Base-by-base conservation (phyloP, 2,329 filamentous ascomycete genomes). In the Aaosphaeria pasadenensis region DNA sequence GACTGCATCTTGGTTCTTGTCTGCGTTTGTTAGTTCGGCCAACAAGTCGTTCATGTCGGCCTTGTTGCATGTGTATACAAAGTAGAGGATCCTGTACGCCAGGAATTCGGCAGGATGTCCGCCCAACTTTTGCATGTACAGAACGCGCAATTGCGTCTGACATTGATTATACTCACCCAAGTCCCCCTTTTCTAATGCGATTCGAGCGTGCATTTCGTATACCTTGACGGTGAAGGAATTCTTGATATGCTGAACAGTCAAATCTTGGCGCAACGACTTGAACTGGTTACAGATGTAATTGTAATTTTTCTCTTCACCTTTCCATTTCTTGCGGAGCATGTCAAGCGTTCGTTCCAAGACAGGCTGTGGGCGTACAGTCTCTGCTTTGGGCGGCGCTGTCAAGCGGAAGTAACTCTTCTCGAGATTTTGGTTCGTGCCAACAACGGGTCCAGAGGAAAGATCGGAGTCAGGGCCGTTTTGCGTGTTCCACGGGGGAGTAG, bases 161-260 rank as follows among this genome's bases (percentile, higher is more conserved):
- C 94, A 99, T 82, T 99, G 94, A 79, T 99, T 99, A 94, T 99
- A 99, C 94, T 99, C 94, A 99, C 94, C 92, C 78, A 97, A 84
- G 79, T 99, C 94, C 75, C 89, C 91, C 82, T 95, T 96, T 75
- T 99, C 92, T 73, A 99, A 80, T 59, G 94, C 94, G 74, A 99
- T 97, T 52, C 94, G 87, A 55, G 92, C 94, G 75, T 99, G 94
- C 53, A 92, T 95, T 76, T 99, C 94, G 74, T 99, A 99, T 42
- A 96, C 94, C 54, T 83, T 87, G 55, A 97, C 91, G 29, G 94
- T 97, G 69, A 99, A 97, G 45, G 95, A 89, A 72, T 91, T 96
- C 75, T 90, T 91, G 75, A 99, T 91, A 66, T 89, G 92, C 74
- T 99, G 94, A 47, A 99, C 94, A 36, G 94, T 99, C 69, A 99